phyloP scores from a whole-genome alignment of 768 basidiomycete genomes.

The Porpolomopsis calyptriformis region DNA sequence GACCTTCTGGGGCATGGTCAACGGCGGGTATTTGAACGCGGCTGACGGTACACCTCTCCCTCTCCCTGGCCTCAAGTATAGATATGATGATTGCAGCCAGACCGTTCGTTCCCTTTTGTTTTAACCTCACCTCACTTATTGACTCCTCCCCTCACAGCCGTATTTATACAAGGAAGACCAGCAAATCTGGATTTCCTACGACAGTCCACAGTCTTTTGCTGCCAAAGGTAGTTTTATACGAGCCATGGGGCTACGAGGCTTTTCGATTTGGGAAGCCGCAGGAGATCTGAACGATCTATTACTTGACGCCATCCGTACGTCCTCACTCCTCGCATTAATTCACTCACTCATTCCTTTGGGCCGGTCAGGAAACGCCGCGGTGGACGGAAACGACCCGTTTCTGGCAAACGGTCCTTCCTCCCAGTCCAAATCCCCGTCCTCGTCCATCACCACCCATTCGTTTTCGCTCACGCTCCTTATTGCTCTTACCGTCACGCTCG shows the following conservation, averaged over 20 bases:
- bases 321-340: not conserved
- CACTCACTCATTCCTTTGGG: not conserved
- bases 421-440: too few species aligned
- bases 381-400: not conserved
- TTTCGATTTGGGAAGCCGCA: slow-evolving; percentile 63
- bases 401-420: too few species aligned
- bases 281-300: slow-evolving; percentile 54
- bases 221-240: slow-evolving; percentile 55
- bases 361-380: not conserved
- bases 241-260: slow-evolving; percentile 44
- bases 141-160: slow-evolving; percentile 33
- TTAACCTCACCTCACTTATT: slow-evolving; percentile 5
- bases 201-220: slow-evolving; percentile 48
- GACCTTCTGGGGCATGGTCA: slow-evolving; percentile 54
- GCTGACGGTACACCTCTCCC: slow-evolving; percentile 27
- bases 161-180: slow-evolving; percentile 50
- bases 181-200: slow-evolving; percentile 54
- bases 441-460: too few species aligned
- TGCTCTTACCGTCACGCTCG: too few species aligned
- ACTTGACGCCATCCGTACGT: slow-evolving; percentile 45
- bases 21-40: slow-evolving; percentile 40
- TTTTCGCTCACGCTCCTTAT: too few species aligned
- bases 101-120: slow-evolving; percentile 37
- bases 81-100: slow-evolving; percentile 59
- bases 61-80: slow-evolving; percentile 34